Base-by-base conservation (phyloP, 2,329 filamentous ascomycete genomes). In the Blumeriella jaapii region DNA sequence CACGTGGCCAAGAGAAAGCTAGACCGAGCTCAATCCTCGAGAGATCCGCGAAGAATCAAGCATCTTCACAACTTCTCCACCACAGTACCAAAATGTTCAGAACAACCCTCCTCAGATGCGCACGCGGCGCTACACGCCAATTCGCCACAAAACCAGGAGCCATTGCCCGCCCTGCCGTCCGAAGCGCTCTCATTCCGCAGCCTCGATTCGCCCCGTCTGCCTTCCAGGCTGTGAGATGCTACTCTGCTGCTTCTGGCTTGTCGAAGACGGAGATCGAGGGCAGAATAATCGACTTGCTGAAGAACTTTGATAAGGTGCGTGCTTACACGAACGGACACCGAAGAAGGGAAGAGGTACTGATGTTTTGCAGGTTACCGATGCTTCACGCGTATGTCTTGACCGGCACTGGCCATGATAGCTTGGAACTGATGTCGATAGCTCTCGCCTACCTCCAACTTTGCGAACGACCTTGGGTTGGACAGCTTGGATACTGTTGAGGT, bases 401-500 rank as follows among this genome's bases (percentile, higher is more conserved):
- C 17, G 10, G 11, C 13, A 18, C 12, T 17, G 13, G 8, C 4
- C 13, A 13, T 11, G 6, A 29, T 12, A 9, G 29, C 2, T 15
- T 30, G 16, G 20, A 25, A 13, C 26, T 34, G 25, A 34, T 29
- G n/a, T 8, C 5, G 13, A 23, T 54, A 96, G 89, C 84, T 98
- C 60, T 84, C 78, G 56, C 65, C 74, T 46, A 70, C 68, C 35
- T 80, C 89, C 40, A 87, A 96, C 74, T 98, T 98, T 67, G 74
- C 85, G 59, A 96, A 95, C 62, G 89, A 98, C 65, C 82, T 98
- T 47, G 91, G 87, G 49, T 71, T 98, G 55, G 91, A 98, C 69
- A 93, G 82, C 66, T 74, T 98, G 62, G 91, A 98, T 63, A 95
- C 91, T 46, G 91, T 98, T 47, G 91, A 98, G 72, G 91, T 98